These are phyloP conservation scores for Phytophthora pluvialis DNA, from an alignment of 352 stramenopile genomes.

Conservation along the genomic window DNA sequence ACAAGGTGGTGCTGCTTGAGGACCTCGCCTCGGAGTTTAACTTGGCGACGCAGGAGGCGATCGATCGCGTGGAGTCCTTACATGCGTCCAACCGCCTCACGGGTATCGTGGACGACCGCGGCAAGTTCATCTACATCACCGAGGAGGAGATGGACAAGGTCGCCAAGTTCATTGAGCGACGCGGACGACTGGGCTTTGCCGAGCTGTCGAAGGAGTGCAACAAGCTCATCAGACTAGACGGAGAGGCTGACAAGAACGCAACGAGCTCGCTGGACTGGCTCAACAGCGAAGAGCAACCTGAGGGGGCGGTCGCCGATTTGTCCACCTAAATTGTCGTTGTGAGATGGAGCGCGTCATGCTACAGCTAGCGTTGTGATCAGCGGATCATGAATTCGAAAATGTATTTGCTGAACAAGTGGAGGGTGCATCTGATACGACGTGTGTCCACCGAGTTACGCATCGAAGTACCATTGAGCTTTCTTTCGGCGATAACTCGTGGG, in stretches of 20 bases:
- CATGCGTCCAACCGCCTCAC: slow-evolving; percentile 64
- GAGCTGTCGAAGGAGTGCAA: slow-evolving; percentile 84
- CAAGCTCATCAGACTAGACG: slow-evolving; percentile 74
- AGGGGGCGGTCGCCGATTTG: slow-evolving; percentile 24
- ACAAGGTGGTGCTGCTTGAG: slow-evolving; percentile 82
- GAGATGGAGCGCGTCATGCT: neutral
- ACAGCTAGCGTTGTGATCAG: slow-evolving; percentile 10
- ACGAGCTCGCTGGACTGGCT: slow-evolving; percentile 53
- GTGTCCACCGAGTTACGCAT: slow-evolving; percentile 45
- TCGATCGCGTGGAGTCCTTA: slow-evolving; percentile 65
- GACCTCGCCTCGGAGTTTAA: slow-evolving; percentile 74
- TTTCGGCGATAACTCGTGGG: slow-evolving; percentile 74
- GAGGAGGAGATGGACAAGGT: slow-evolving; percentile 82
- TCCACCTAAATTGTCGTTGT: slow-evolving; percentile 11
- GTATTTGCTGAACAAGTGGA: slow-evolving; percentile 33
- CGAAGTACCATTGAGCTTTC: slow-evolving; percentile 85
- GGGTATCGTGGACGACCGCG: slow-evolving; percentile 78
- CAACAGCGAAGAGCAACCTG: slow-evolving; percentile 38
- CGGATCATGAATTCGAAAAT: slow-evolving; percentile 24
- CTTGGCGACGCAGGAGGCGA: slow-evolving; percentile 69
- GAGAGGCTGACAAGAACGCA: slow-evolving; percentile 39
- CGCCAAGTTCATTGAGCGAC: slow-evolving; percentile 70
- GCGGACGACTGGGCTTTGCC: slow-evolving; percentile 63
- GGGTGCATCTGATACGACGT: slow-evolving; percentile 14
- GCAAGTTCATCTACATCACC: slow-evolving; percentile 86